phyloP scores from a whole-genome alignment of 139 green algal genomes.

The Coelastrella sp. region DNA sequence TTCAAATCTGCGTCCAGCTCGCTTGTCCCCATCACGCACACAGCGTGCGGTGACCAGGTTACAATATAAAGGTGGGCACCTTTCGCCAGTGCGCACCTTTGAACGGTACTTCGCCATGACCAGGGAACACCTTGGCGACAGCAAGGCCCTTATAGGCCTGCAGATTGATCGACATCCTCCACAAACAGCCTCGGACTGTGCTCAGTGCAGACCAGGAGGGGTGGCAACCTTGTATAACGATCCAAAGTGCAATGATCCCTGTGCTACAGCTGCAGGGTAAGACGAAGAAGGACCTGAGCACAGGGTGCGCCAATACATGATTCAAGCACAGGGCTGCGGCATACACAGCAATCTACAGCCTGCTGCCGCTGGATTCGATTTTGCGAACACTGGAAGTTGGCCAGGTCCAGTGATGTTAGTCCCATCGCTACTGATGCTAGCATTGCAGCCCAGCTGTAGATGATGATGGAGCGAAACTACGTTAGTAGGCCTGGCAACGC shows the following conservation, averaged over 20 bases:
- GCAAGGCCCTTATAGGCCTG: not conserved
- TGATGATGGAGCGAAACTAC: too few relatives aligned
- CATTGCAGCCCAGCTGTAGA: too few relatives aligned
- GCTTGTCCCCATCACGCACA: not conserved
- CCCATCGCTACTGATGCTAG: not conserved
- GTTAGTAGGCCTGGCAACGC: too few relatives aligned
- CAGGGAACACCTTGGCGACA: not conserved
- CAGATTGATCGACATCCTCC: not conserved
- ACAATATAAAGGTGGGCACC: not conserved
- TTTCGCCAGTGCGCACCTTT: not conserved
- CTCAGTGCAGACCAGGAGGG: not conserved
- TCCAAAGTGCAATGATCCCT: too few relatives aligned
- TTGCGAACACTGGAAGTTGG: not conserved
- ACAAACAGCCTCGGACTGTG: not conserved
- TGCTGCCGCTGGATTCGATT: too few relatives aligned
- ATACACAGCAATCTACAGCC: too few relatives aligned
- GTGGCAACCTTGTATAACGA: not conserved
- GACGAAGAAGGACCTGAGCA: not conserved
- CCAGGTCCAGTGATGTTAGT: not conserved
- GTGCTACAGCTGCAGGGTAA: not conserved
- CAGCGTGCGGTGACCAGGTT: not conserved
- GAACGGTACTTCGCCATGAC: not conserved
- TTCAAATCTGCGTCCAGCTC: too few relatives aligned
- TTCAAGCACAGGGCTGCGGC: too few relatives aligned
- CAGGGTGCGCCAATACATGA: not conserved